Evolutionary conservation across 805 yeast genomes (phyloP), one percentile per base, ranked within the genome.

Genomic region (Cyberlindnera meyerae): DNA sequence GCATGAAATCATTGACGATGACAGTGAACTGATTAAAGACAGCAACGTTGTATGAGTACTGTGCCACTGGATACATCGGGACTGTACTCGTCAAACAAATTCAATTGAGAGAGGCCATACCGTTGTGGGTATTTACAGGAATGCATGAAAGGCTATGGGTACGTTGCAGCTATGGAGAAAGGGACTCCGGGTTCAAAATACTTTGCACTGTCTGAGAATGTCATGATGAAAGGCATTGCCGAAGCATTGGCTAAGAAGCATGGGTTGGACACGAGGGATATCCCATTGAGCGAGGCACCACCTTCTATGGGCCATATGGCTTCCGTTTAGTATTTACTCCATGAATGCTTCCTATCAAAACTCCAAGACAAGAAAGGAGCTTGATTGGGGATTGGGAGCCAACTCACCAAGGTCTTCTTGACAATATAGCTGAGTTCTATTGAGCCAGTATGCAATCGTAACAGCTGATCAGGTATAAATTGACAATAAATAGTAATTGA

Each of bases 31-130:
- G n/a, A n/a, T n/a, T n/a, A n/a, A n/a, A n/a, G n/a, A n/a, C n/a
- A n/a, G n/a, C n/a, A n/a, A n/a, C n/a, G n/a, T n/a, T n/a, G n/a
- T n/a, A n/a, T n/a, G n/a, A n/a, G n/a, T n/a, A n/a, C n/a, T n/a
- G n/a, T n/a, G 66, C 48, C 22, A 42, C 62, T 11, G 66, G 68
- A 0, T 62, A 50, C 35, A 44, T 62, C 27, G 68, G 68, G 2
- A 24, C 49, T 0, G 35, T 35, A 1, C 49, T 56, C 13, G 37
- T 51, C 13, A 31, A 49, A 20, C 50, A 46, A 17, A 37, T 61
- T 12, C n/a, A n/a, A 21, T 52, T 11, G 31, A 37, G 2, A 29
- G 39, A 5, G 63, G 61, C 7, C 56, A 62, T 30, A 32, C 42
- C 15, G 58, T 63, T 11, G 14, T 47, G 9, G 68, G 53, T 5